Evolutionary conservation across 345 rosid species (phyloP), one percentile per base, ranked within the genome.

Genomic region (Camelina sativa): DNA sequence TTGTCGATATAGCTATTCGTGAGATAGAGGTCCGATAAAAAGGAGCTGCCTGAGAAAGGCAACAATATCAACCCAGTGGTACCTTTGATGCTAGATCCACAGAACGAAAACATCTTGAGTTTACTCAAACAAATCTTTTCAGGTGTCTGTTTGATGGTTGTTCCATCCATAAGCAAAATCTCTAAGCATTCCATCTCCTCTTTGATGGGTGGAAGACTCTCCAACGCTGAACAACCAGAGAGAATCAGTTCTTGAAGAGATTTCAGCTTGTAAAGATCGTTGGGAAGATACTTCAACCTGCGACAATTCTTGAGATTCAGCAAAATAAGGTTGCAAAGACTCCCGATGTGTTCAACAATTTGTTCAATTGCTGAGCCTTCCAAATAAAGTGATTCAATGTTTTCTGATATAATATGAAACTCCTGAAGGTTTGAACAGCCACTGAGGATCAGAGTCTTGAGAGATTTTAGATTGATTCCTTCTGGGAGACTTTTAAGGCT

Each of bases 121-220:
- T 76, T 76, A 5, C 70, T 68, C 41, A 76, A 53, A 5, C 15
- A 52, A 16, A 54, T 53, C 1, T 0, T 54, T 62, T 69, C 43
- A 35, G 71, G 75, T 22, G 50, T 69, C 1, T 62, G 52, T 25
- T 22, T 69, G n/a, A 69, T 63, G n/a, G 60, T 22, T 0, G 75
- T 69, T 35, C 65, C 75, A 62, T 76, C 80, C 75, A 76, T 69
- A 46, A 35, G 80, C 65, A 76, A 76, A 34, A 76, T 69, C 71
- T 76, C 75, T 23, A 76, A 69, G 71, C 71, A 62, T 69, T 34
- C 19, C 75, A 76, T 69, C 6, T 54, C 35, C 52, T 76, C 70
- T 46, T 23, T 54, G 44, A 69, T 69, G 3, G 52, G 54, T 44
- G 80, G 80, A 32, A 76, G 52, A 69, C 58, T 62, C 75, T 76